Conservation (phyloP, 768 basidiomycete species). For the Termitomyces sp. region DNA sequence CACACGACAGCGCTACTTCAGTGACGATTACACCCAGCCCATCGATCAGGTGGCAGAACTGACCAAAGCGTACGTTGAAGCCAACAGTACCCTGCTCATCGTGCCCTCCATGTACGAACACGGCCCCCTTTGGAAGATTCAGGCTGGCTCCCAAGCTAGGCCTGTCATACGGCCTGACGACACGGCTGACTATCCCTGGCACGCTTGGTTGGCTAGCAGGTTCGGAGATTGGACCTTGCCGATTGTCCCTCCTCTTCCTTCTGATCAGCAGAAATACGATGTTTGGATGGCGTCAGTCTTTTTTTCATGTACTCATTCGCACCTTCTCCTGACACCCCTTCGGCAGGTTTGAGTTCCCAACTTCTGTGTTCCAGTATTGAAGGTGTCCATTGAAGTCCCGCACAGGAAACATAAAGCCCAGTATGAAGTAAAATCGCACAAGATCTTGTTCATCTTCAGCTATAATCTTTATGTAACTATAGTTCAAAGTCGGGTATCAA, state of each 20-base stretch:
- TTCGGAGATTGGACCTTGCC: background rate
- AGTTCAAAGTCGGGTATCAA: no score
- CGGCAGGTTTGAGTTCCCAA: background rate
- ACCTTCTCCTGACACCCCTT: background rate
- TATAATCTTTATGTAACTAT: no score
- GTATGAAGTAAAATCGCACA: no score
- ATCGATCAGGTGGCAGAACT: background rate
- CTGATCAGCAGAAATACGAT: background rate
- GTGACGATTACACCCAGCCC: background rate
- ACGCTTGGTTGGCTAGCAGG: background rate
- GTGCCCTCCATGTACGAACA: background rate
- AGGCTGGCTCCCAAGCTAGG: background rate
- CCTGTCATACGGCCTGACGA: background rate
- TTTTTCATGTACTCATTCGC: no score
- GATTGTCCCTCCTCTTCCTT: background rate
- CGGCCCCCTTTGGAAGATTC: background rate
- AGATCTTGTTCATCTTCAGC: no score
- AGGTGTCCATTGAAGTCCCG: no score
- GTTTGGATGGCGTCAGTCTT: conserved; percentile 1
- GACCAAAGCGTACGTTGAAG: background rate
- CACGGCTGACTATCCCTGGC: background rate
- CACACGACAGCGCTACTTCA: background rate
- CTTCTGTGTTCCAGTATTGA: background rate
- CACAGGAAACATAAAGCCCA: no score
- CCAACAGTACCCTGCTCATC: background rate